Evolutionary conservation across 768 basidiomycete genomes (phyloP).

Genomic region (Lentinula aciculospora): DNA sequence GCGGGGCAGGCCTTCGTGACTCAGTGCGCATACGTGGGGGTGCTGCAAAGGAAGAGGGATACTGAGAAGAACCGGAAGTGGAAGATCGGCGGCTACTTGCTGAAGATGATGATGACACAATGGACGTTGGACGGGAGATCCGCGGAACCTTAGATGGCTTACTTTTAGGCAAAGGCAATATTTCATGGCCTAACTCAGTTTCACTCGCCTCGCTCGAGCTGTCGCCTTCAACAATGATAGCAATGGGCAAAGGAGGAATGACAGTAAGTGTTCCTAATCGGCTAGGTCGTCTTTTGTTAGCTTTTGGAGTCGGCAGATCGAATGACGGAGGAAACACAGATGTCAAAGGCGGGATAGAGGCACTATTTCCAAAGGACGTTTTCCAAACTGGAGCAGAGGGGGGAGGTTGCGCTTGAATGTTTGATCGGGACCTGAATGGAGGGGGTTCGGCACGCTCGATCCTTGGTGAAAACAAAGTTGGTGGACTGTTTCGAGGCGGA

Average conservation of each 20-base stretch:
- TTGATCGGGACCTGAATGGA: constrained; percentile 1
- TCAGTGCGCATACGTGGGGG: constrained; percentile 40
- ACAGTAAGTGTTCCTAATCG: constrained; percentile 60
- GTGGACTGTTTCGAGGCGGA: constrained; percentile 17
- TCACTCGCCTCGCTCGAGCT: constrained; percentile 2
- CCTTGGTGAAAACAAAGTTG: constrained; percentile 16
- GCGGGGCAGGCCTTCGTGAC: constrained; percentile 48
- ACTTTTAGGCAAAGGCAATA: background rate
- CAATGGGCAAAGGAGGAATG: constrained; percentile 69
- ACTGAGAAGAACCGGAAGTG: constrained; percentile 16
- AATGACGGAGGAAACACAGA: constrained; percentile 53
- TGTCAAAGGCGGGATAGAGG: constrained; percentile 38
- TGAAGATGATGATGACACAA: constrained; percentile 4
- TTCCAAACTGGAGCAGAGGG: constrained; percentile 57
- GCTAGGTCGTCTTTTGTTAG: constrained; percentile 58
- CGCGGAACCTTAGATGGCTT: constrained; percentile 13
- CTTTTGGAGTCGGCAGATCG: constrained; percentile 26
- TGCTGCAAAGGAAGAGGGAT: background rate
- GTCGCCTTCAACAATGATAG: constrained; percentile 34
- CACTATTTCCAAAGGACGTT: constrained; percentile 37
- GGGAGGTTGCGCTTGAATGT: constrained; percentile 25
- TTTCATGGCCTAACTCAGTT: background rate
- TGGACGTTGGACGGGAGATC: background rate
- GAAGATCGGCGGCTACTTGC: constrained; percentile 2
- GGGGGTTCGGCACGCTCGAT: constrained; percentile 20